These are phyloP conservation scores for Coniochaeta prunicola DNA, from an alignment of 2,329 filamentous ascomycete species.

Conservation along the genomic window DNA sequence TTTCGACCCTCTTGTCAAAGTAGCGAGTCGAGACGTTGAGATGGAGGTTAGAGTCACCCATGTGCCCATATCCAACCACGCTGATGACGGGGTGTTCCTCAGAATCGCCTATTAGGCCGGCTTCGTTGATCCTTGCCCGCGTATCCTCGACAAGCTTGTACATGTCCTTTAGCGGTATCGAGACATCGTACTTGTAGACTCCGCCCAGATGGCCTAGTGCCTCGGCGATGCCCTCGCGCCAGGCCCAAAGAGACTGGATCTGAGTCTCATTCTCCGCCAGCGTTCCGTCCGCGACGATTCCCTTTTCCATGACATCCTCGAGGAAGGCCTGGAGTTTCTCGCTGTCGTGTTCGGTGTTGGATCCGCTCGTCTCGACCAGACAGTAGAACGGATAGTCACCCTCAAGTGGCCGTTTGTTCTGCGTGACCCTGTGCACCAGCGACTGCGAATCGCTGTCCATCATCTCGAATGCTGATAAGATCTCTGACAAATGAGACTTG, in stretches of 20 bases:
- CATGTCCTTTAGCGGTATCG: slow-evolving; percentile 80
- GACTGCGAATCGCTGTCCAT: slow-evolving; percentile 85
- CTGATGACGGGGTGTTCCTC: slow-evolving; percentile 73
- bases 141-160: slow-evolving; percentile 87
- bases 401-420: slow-evolving; percentile 74
- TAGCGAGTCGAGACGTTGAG: slow-evolving; percentile 78
- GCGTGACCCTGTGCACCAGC: slow-evolving; percentile 66
- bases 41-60: slow-evolving; percentile 95
- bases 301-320: slow-evolving; percentile 83
- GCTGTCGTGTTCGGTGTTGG: slow-evolving; percentile 86
- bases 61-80: slow-evolving; percentile 95
- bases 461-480: slow-evolving; percentile 93
- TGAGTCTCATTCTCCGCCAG: slow-evolving; percentile 93
- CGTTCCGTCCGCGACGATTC: slow-evolving; percentile 82
- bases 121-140: slow-evolving; percentile 61
- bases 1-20: slow-evolving; percentile 84
- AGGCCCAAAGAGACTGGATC: slow-evolving; percentile 75
- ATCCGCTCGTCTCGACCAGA: slow-evolving; percentile 91
- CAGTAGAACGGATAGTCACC: slow-evolving; percentile 90
- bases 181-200: slow-evolving; percentile 98
- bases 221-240: slow-evolving; percentile 90
- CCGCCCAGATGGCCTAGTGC: slow-evolving; percentile 83
- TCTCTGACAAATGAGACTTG: slow-evolving; percentile 85
- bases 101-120: slow-evolving; percentile 70
- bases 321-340: slow-evolving; percentile 88